A percentile compares a stretch with the other conserved stretches of the same genome.
Conservation (phyloP, 352 stramenopile genomes). For the Vaucheria bursata region DNA sequence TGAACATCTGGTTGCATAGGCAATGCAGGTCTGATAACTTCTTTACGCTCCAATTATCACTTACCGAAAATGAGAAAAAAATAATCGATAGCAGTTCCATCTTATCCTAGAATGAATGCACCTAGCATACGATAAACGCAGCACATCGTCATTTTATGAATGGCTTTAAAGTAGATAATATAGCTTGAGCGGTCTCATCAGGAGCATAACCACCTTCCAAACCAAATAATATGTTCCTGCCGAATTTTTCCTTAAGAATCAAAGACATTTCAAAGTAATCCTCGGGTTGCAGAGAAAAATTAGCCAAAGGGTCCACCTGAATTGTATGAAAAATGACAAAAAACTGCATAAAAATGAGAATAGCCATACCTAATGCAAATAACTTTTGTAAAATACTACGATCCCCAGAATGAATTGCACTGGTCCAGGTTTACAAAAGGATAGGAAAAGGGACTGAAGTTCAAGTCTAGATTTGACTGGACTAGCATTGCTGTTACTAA, state of each 20-base stretch:
- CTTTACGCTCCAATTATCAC: no score
- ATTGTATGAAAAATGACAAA: not conserved
- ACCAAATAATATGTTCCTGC: constrained; percentile 48
- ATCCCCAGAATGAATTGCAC: not conserved
- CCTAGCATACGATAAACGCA: no score
- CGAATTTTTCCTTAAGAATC: constrained; percentile 39
- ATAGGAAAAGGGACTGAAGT: not conserved
- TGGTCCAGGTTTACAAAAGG: not conserved
- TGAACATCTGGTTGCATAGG: no score
- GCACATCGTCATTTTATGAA: constrained; percentile 8
- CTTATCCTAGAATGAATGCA: no score
- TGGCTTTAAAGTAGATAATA: constrained; percentile 14
- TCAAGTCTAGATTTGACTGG: no score
- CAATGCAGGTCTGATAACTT: no score
- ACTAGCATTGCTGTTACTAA: no score
- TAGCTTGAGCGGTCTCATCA: constrained; percentile 27
- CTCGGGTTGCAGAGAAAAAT: constrained; percentile 30
- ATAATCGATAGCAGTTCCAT: no score
- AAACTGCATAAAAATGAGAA: not conserved
- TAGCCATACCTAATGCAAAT: not conserved
- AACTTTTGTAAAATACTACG: not conserved
- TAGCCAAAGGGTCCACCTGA: constrained; percentile 26
- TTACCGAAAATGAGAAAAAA: no score
- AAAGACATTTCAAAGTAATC: constrained; percentile 34
- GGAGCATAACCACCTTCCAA: constrained; percentile 51